Evolutionary conservation across 164 flowering plant genomes (phyloP), one percentile per base, ranked within the genome.

Genomic region (Macadamia tetraphylla): DNA sequence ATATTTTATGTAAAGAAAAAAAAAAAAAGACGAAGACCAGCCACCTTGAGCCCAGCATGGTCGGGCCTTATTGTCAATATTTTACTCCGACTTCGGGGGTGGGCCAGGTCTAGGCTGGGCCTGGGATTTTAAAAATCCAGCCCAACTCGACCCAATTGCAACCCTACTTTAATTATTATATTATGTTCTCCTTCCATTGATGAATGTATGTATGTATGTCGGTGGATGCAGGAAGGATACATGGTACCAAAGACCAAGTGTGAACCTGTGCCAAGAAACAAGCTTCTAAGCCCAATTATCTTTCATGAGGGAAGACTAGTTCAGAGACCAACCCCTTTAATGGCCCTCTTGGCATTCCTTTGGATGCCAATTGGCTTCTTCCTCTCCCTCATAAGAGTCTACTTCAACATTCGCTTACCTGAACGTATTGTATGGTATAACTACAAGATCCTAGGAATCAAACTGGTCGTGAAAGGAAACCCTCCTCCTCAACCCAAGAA

Each of bases 231-330:
- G 97, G 95, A 89, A 79, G 95, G 79, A 2, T 89, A 78, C 80
- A 77, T 86, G 81, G 95, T 91, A 17, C 90, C 93, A 13, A 72
- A 78, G 63, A 81, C 86, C 49, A 85, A 77, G 70, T 71, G 80
- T 4, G 85, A 81, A 66, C 85, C 92, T 6, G 70, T 91, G 9
- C 86, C 90, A 12, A 78, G 87, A 57, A 81, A 79, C 82, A 85
- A 83, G 76, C 91, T 89, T 10, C 72, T 81, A 32, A 80, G 86
- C 55, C 89, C 93, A 1, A 69, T 87, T 0, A 88, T 92, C 18
- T 88, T 90, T 58, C 98, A 92, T 64, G 98, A 92, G 30, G 98
- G 98, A 0, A 77, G 98, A 8, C 65, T 92, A 0, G 95, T 83
- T 23, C 94, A 87, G 64, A 68, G 88, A 13, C 98, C 96, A 1